Base-by-base conservation (phyloP, 441 rosid genomes). In the Pelargonium cotyledonis region DNA sequence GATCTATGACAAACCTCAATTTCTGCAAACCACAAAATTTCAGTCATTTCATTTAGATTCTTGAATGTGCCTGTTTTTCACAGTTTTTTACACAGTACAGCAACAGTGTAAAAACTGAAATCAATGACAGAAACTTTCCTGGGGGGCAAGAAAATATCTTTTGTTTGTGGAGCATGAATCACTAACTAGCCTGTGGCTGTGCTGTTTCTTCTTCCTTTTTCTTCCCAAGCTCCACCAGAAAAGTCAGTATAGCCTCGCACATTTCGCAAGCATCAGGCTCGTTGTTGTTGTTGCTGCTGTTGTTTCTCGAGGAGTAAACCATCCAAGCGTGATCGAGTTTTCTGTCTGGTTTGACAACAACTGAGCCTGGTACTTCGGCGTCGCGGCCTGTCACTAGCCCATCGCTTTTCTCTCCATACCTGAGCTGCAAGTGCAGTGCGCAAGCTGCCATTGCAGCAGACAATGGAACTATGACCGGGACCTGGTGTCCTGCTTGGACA, bases 401-500 rank as follows among this genome's bases (percentile, higher is more conserved):
- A 0, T 95, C 97, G 0, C 96, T 89, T 82, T 95, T 92, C 75
- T 95, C 95, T 0, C 91, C 89, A 29, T 95, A 92, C 82, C 96
- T 81, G 65, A 83, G 76, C 69, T 88, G 90, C 41, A 92, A 86
- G 60, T 89, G 83, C 86, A 82, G 96, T 9, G 98, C 99, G 38
- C 99, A 92, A 16, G 98, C 96, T 60, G 99, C 96, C 97, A 92
- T 95, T 60, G 89, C 96, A 61, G 99, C 99, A 58, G 95, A 89
- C 0, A 92, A 85, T n/a, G 99, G 98, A 73, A 90, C 85, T 29
- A 92, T 85, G 58, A 95, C 96, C 0, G 98, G 98, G 46, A 95
- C 86, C 75, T 87, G 80, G 47, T 84, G 86, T 10, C 84, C 65
- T 0, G 82, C 74, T 53, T 77, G 69, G 60, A 85, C 76, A 21